Base-by-base conservation (phyloP, 1,284 basidiomycete species). In the Rhodofomes roseus region DNA sequence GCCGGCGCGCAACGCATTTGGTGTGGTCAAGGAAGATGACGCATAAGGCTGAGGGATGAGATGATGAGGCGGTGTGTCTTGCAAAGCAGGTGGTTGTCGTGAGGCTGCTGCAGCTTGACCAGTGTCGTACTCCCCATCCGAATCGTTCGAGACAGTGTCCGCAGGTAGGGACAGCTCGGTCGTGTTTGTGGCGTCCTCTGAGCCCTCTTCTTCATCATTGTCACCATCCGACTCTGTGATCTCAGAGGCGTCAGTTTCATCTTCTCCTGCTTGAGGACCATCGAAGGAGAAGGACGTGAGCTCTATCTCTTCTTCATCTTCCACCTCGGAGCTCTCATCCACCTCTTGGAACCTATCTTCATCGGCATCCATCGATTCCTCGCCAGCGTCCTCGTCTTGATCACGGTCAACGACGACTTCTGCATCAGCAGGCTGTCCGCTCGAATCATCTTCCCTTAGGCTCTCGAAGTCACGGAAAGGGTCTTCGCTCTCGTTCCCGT, bases 401-500 rank as follows among this genome's bases (percentile, higher is more conserved):
- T 63, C 71, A 36, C 60, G 62, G 41, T 66, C 60, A 25, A 56
- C 56, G 46, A 63, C 62, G 53, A 62, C 59, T 36, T 58, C 60
- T 9, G 61, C 69, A 39, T 48, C 46, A 34, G 58, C 65, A 4
- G 56, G 59, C 20, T 52, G 56, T 18, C 50, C 58, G 22, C 55
- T 48, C 18, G 57, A 51, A 29, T 65, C 78, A 23, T 88, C 88
- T 61, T 89, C 89, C 37, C 80, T 76, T 67, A 93, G 71, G 65
- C 92, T 93, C 69, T 95, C 93, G 60, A 96, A 89, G 64, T 94
- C 93, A 51, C 84, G 84, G 74, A 95, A 95, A 20, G 90, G 88
- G 75, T 94, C 93, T 63, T 90, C 91, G 66, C 89, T 93, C 59
- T 82, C 83, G 48, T 79, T 83, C 22, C 62, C 67, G 12, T 65